phyloP scores from a whole-genome alignment of 108 stramenopile species.

The Skeletonema marinoi region DNA sequence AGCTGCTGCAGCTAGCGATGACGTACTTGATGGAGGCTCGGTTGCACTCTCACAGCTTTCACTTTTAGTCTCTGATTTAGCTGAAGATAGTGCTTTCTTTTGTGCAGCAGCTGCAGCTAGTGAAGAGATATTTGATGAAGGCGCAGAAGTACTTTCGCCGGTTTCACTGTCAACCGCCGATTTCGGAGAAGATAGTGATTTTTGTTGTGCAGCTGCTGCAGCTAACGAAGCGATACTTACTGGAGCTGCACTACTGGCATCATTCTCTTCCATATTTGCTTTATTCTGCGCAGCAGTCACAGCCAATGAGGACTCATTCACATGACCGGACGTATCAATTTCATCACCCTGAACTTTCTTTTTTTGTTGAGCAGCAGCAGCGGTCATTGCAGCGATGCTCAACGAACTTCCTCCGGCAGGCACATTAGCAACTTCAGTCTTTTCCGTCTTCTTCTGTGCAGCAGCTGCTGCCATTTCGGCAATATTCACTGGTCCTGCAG shows the following conservation, averaged over 20 bases:
- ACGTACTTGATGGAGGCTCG: background rate
- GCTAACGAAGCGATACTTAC: constrained; percentile 5
- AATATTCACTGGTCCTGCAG: background rate
- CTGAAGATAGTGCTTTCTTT: background rate
- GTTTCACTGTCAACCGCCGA: no score
- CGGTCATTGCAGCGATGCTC: background rate
- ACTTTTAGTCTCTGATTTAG: no score
- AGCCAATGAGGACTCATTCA: background rate
- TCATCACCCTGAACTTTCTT: no score
- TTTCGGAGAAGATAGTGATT: background rate
- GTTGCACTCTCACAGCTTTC: background rate
- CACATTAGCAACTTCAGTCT: background rate
- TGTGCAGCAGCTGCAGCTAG: constrained; percentile 3
- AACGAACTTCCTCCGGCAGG: background rate
- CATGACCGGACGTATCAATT: background rate
- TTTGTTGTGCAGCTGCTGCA: background rate
- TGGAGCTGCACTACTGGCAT: background rate
- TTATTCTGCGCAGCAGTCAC: background rate
- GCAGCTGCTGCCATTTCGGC: background rate
- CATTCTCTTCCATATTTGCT: background rate
- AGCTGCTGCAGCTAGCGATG: background rate
- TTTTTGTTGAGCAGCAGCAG: background rate
- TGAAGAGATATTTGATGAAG: background rate
- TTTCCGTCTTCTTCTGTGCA: background rate
- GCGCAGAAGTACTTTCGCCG: background rate